Conservation (phyloP, 495 filamentous ascomycete genomes). For the Durotheca rogersii region DNA sequence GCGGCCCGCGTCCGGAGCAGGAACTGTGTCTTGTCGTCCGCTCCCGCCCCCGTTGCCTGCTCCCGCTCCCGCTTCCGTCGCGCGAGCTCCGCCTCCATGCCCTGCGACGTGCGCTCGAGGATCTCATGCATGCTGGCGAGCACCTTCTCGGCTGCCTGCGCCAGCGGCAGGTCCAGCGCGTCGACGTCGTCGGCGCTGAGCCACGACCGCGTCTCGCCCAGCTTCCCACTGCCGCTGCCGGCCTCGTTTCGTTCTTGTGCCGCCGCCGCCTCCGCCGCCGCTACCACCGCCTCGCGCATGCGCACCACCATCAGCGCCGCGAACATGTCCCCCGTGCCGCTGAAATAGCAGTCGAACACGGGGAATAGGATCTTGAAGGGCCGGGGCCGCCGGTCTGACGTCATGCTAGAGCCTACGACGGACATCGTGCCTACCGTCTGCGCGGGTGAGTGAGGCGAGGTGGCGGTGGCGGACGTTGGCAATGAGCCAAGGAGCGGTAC, state of each 20-base stretch:
- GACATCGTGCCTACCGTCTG: slow-evolving; percentile 54
- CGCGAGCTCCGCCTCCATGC: slow-evolving; percentile 47
- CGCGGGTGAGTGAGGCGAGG: slow-evolving; percentile 36
- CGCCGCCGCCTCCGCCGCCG: slow-evolving; percentile 5
- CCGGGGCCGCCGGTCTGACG: slow-evolving; percentile 62
- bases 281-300: slow-evolving; percentile 74
- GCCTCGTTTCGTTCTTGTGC: too few relatives aligned
- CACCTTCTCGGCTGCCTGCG: slow-evolving; percentile 79
- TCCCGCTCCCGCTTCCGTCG: slow-evolving; percentile 22
- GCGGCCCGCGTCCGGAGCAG: slow-evolving; percentile 71
- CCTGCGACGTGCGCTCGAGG: slow-evolving; percentile 70
- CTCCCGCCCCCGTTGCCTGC: slow-evolving; percentile 29
- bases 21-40: slow-evolving; percentile 62
- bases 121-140: slow-evolving; percentile 91
- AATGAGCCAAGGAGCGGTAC: slow-evolving; percentile 38
- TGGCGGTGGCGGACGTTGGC: slow-evolving; percentile 33
- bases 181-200: slow-evolving; percentile 65
- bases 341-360: slow-evolving; percentile 87
- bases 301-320: slow-evolving; percentile 85
- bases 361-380: slow-evolving; percentile 84
- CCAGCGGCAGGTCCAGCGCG: slow-evolving; percentile 72
- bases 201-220: slow-evolving; percentile 62
- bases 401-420: slow-evolving; percentile 75
- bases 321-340: slow-evolving; percentile 97
- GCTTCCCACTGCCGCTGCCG: slow-evolving; percentile 42